Evolutionary conservation across 192 early-diverging fungal genomes (phyloP), one percentile per base, ranked within the genome.

Genomic region (Coemansia sp.): DNA sequence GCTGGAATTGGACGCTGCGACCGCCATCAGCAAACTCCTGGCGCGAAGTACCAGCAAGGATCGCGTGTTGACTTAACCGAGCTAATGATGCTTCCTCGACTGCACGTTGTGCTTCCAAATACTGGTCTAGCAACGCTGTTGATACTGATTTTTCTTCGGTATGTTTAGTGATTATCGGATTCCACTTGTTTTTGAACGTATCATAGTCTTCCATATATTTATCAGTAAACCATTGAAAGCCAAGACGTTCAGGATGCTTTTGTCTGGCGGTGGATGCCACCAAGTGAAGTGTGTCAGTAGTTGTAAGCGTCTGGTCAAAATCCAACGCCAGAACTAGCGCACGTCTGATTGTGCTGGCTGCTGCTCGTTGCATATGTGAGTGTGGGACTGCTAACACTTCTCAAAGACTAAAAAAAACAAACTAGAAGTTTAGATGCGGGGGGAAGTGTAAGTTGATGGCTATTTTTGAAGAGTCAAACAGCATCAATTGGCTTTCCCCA

Each of bases 291-390:
- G 82, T 84, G 31, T 76, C 76, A 8, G 57, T 27, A 3, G 23
- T 20, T 9, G 82, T 84, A 30, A 84, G 59, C 5, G 82, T 84
- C 36, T 71, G 33, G 66, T 84, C 82, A 58, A 79, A 84, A 27
- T 80, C 78, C 6, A 80, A 10, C 0, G 70, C 78, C 10, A 80
- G 59, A 0, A 75, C 33, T 14, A 66, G 29, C 22, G 61, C 57
- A 8, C 19, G 50, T 19, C 31, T 50, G 17, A 60, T n/a, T 25
- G 30, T 25, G 21, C 22, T 56, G 39, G 23, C 24, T 6, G 58
- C 23, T 30, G 64, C 55, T 59, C n/a, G 29, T 59, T 59, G 31
- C 39, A 46, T 46, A 3, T 36, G 5, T 6, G 33, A 10, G 33
- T 36, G 33, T 36, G 33, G 6, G 5, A 14, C 39, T 46, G 39